These are phyloP conservation scores for Kockovaella imperatae DNA, from an alignment of 768 basidiomycete species.

Conservation along the genomic window DNA sequence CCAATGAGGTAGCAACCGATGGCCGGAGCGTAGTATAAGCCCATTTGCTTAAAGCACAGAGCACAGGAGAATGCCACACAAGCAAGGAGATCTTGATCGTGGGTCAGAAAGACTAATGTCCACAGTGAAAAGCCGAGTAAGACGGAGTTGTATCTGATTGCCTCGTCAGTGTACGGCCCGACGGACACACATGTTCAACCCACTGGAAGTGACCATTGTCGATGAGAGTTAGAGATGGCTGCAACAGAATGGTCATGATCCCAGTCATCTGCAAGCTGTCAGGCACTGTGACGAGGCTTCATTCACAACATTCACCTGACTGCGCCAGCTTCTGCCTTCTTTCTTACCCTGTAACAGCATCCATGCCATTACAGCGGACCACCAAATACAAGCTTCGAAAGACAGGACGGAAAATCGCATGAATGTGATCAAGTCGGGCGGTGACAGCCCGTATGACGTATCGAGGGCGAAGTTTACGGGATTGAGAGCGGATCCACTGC, in stretches of 20 bases:
- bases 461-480: slow-evolving; percentile 65
- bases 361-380: slow-evolving; percentile 66
- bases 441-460: slow-evolving; percentile 65
- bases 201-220: slow-evolving; percentile 89
- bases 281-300: not conserved
- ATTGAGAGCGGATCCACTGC: slow-evolving; percentile 52
- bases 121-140: slow-evolving; percentile 63
- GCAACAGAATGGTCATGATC: slow-evolving; percentile 63
- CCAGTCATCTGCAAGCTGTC: slow-evolving; percentile 52
- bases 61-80: slow-evolving; percentile 75
- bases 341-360: slow-evolving; percentile 54
- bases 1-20: slow-evolving; percentile 84
- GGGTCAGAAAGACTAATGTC: slow-evolving; percentile 58
- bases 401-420: slow-evolving; percentile 71
- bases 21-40: slow-evolving; percentile 84
- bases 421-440: slow-evolving; percentile 58
- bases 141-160: slow-evolving; percentile 65
- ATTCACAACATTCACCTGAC: slow-evolving; percentile 54
- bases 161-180: not conserved
- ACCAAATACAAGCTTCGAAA: slow-evolving; percentile 64
- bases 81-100: slow-evolving; percentile 63
- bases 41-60: slow-evolving; percentile 93
- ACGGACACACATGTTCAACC: not conserved
- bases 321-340: slow-evolving; percentile 61
- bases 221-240: slow-evolving; percentile 73